Conservation (phyloP, 106 monocot species). For the Dioscorea alata region DNA sequence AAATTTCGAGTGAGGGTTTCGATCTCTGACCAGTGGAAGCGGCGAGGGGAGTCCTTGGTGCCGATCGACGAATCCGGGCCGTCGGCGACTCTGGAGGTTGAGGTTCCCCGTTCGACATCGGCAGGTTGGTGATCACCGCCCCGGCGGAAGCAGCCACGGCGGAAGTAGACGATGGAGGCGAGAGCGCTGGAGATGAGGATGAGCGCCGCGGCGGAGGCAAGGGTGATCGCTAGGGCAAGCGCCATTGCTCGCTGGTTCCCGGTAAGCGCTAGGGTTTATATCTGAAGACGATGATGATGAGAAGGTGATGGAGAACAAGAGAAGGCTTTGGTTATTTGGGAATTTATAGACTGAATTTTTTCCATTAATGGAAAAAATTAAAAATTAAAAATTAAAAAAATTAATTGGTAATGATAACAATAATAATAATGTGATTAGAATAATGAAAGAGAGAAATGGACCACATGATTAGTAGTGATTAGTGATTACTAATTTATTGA, state of each 20-base stretch:
- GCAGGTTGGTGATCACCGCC: not conserved
- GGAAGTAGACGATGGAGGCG: not conserved
- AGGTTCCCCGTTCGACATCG: not conserved
- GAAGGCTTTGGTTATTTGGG: too few relatives aligned
- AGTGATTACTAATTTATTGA: too few relatives aligned
- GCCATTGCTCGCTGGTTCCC: not conserved
- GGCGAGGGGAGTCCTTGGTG: not conserved
- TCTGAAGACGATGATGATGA: too few relatives aligned
- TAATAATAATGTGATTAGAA: too few relatives aligned
- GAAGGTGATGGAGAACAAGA: too few relatives aligned
- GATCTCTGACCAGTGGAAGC: constrained; percentile 49
- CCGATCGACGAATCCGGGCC: not conserved
- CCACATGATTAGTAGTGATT: too few relatives aligned
- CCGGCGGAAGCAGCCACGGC: not conserved
- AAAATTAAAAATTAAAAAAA: too few relatives aligned
- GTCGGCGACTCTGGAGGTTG: constrained; percentile 8
- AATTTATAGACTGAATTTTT: too few relatives aligned
- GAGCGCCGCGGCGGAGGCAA: not conserved
- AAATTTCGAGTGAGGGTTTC: constrained; percentile 38
- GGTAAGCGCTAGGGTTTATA: too few relatives aligned
- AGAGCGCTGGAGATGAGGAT: constrained; percentile 3
- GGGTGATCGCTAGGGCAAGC: constrained; percentile 1
- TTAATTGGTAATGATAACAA: too few relatives aligned
- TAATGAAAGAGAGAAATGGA: too few relatives aligned
- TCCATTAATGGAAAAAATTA: too few relatives aligned